These are phyloP conservation scores for Mallotus nudiflorus DNA, from an alignment of 345 rosid genomes.

Conservation along the genomic window DNA sequence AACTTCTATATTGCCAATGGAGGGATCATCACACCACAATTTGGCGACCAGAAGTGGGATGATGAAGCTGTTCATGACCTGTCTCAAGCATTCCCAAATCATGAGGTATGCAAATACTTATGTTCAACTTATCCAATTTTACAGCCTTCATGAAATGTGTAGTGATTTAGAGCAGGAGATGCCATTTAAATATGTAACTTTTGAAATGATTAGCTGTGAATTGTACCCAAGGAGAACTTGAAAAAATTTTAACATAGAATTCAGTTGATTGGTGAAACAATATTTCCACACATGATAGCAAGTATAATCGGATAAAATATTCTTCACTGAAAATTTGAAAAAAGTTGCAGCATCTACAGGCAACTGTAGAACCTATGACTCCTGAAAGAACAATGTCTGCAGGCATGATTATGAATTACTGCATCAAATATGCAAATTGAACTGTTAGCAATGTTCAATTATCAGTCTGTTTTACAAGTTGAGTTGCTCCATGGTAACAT, in stretches of 20 bases:
- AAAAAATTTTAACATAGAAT: no score
- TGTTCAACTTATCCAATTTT: conserved; percentile 7
- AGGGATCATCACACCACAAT: conserved; percentile 69
- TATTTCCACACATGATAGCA: background rate
- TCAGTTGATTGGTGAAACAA: background rate
- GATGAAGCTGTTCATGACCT: conserved; percentile 76
- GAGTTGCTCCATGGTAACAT: no score
- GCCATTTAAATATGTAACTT: background rate
- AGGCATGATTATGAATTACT: background rate
- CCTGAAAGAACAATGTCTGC: no score
- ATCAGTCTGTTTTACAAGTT: no score
- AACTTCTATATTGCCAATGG: conserved; percentile 82
- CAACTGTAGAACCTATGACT: no score
- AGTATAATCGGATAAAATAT: no score
- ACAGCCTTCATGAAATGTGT: background rate
- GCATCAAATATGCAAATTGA: background rate
- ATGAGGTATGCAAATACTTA: conserved; percentile 42
- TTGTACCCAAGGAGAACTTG: no score
- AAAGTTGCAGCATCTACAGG: no score
- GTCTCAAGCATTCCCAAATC: conserved; percentile 62
- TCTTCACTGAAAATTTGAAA: no score
- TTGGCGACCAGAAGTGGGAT: conserved; percentile 80
- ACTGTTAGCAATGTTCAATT: no score
- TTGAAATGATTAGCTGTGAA: background rate
- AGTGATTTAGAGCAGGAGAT: background rate